Conservation (phyloP, 2,329 filamentous ascomycete species). For the Neofusicoccum parvum region DNA sequence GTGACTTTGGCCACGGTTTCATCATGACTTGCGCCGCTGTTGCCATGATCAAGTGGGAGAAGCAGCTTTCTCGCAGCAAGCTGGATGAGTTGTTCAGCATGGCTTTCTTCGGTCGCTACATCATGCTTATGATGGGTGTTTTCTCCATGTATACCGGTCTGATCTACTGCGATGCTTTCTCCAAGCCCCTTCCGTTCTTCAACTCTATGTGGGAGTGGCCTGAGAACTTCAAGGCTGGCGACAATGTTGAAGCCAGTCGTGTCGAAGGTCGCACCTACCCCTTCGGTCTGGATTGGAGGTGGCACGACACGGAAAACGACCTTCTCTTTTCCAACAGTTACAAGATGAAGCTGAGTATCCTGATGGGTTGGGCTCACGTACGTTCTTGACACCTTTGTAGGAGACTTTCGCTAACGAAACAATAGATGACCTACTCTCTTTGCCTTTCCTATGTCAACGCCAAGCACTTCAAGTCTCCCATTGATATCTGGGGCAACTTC, state of each 20-base stretch:
- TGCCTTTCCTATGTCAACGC: conserved; percentile 93
- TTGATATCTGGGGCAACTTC: conserved; percentile 98
- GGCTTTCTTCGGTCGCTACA: conserved; percentile 98
- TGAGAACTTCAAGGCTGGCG: conserved; percentile 64
- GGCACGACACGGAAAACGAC: conserved; percentile 95
- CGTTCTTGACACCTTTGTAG: conserved; percentile 26
- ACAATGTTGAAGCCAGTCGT: conserved; percentile 64
- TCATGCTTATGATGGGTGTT: conserved; percentile 95
- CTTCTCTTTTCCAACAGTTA: conserved; percentile 96
- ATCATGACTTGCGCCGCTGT: conserved; percentile 83
- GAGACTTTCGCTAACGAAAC: conserved; percentile 15
- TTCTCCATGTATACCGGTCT: conserved; percentile 97
- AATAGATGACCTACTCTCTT: conserved; percentile 91
- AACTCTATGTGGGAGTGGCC: conserved; percentile 89
- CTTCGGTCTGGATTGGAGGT: conserved; percentile 93
- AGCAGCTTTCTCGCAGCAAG: conserved; percentile 78
- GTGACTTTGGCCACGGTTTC: conserved; percentile 89
- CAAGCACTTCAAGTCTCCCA: conserved; percentile 88
- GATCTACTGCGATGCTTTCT: conserved; percentile 98
- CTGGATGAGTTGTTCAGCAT: conserved; percentile 96
- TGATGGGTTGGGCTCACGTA: conserved; percentile 88
- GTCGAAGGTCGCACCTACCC: conserved; percentile 83
- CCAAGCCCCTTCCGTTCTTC: conserved; percentile 87
- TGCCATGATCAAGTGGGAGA: conserved; percentile 97
- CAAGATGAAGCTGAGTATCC: conserved; percentile 99